These are phyloP conservation scores for Russula earlei DNA, from an alignment of 768 basidiomycete species.

Conservation along the genomic window DNA sequence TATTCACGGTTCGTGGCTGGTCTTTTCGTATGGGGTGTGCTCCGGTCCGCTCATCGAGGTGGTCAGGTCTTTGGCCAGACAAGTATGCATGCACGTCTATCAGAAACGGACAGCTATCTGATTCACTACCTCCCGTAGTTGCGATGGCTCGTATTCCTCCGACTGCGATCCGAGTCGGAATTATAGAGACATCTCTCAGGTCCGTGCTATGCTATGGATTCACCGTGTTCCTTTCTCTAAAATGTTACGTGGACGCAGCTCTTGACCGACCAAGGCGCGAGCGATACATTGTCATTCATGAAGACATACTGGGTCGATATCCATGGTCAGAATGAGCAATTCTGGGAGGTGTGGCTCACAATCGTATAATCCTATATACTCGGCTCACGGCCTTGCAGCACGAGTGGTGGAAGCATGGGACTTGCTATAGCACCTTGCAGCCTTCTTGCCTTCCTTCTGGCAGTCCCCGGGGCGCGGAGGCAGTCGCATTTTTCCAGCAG, in stretches of 20 bases:
- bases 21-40: neutral
- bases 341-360: slow-evolving; percentile 52
- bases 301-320: slow-evolving; percentile 53
- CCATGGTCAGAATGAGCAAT: slow-evolving; percentile 47
- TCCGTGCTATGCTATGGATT: slow-evolving; percentile 17
- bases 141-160: slow-evolving; percentile 36
- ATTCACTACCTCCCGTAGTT: slow-evolving; percentile 31
- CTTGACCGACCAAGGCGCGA: slow-evolving; percentile 46
- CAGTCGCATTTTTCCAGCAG: slow-evolving; percentile 56
- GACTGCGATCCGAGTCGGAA: slow-evolving; percentile 35
- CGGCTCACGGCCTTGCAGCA: slow-evolving; percentile 30
- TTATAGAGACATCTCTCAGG: slow-evolving; percentile 36
- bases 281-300: slow-evolving; percentile 53
- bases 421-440: slow-evolving; percentile 47
- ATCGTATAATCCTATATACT: neutral
- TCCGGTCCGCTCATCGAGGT: slow-evolving; percentile 3
- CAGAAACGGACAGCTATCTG: neutral
- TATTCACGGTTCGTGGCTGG: slow-evolving; percentile 48
- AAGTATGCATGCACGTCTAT: slow-evolving; percentile 30
- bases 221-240: neutral
- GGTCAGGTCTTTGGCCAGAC: slow-evolving; percentile 57
- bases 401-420: slow-evolving; percentile 66
- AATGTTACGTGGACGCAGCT: slow-evolving; percentile 32
- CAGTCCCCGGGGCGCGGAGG: slow-evolving; percentile 57
- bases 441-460: slow-evolving; percentile 49